phyloP scores from a whole-genome alignment of 164 flowering plant species.

The Sedum album region DNA sequence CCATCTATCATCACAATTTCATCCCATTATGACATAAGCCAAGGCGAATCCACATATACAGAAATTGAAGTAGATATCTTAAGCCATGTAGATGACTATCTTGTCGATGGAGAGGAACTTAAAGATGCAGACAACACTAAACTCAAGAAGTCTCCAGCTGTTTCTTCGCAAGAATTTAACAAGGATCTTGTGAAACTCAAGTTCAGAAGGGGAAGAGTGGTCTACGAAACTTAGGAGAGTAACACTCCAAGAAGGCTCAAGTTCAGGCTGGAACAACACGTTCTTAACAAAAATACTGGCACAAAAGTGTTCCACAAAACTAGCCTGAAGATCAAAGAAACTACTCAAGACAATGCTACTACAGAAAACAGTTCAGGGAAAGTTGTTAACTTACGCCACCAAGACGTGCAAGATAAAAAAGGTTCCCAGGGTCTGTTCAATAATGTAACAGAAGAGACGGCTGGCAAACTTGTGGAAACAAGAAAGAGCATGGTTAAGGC shows the following conservation, averaged over 20 bases:
- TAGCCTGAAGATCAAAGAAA: background rate
- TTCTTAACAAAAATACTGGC: conserved; percentile 16
- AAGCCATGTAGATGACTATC: conserved; percentile 15
- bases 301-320: background rate
- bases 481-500: conserved; percentile 93
- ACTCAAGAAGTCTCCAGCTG: conserved; percentile 14
- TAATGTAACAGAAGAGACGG: conserved; percentile 80
- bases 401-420: conserved; percentile 48
- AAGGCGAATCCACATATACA: conserved; percentile 21
- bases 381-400: conserved; percentile 2
- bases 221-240: conserved; percentile 24
- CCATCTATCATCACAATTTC: conserved; percentile 12
- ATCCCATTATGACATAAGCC: conserved; percentile 19
- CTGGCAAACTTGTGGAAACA: conserved; percentile 70
- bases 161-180: conserved; percentile 18
- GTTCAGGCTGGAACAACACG: conserved; percentile 38
- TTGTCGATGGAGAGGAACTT: conserved; percentile 7
- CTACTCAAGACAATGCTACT: background rate
- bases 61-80: conserved; percentile 15
- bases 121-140: conserved; percentile 13
- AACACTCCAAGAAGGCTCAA: conserved; percentile 36
- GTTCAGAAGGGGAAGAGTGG: conserved; percentile 32
- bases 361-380: background rate
- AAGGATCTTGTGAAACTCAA: conserved; percentile 18
- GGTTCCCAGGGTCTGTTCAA: conserved; percentile 53